These are phyloP conservation scores for Ramaria sp. DNA, from an alignment of 768 basidiomycete genomes.

Conservation along the genomic window DNA sequence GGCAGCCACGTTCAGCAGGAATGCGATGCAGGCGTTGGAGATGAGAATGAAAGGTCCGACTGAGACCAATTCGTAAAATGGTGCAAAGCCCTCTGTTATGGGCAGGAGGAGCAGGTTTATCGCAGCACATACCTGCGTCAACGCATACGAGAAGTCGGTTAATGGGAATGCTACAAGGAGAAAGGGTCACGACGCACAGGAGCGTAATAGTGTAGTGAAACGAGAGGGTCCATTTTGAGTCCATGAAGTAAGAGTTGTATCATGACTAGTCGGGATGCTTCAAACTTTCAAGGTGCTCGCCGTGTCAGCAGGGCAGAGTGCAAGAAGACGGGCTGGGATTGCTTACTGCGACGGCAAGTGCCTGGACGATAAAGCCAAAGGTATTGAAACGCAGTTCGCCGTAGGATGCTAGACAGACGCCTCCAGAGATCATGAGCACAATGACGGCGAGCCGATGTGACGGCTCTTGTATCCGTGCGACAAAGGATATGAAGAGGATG, in stretches of 20 bases:
- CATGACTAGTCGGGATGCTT: slow-evolving; percentile 90
- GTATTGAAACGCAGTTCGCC: slow-evolving; percentile 84
- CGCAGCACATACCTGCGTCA: slow-evolving; percentile 60
- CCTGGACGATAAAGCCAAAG: slow-evolving; percentile 80
- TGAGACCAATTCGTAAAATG: slow-evolving; percentile 60
- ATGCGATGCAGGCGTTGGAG: slow-evolving; percentile 79
- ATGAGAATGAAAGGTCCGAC: slow-evolving; percentile 64
- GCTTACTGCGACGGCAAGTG: slow-evolving; percentile 74
- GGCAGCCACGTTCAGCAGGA: slow-evolving; percentile 84
- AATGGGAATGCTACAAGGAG: slow-evolving; percentile 2
- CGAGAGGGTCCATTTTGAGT: slow-evolving; percentile 94
- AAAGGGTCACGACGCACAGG: slow-evolving; percentile 32
- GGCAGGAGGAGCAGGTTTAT: slow-evolving; percentile 83
- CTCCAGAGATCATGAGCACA: slow-evolving; percentile 81
- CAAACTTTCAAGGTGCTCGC: slow-evolving; percentile 44
- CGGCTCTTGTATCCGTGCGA: slow-evolving; percentile 80
- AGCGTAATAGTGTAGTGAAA: slow-evolving; percentile 93
- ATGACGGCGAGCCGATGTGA: slow-evolving; percentile 72
- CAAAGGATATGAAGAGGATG: slow-evolving; percentile 89
- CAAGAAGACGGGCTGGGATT: not conserved
- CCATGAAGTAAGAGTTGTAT: slow-evolving; percentile 92
- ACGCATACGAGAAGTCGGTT: not conserved
- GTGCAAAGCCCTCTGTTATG: slow-evolving; percentile 85
- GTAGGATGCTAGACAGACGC: slow-evolving; percentile 81
- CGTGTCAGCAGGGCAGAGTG: not conserved